Base-by-base conservation (phyloP, 2,329 filamentous ascomycete species). In the Calcarisporium arbuscula region DNA sequence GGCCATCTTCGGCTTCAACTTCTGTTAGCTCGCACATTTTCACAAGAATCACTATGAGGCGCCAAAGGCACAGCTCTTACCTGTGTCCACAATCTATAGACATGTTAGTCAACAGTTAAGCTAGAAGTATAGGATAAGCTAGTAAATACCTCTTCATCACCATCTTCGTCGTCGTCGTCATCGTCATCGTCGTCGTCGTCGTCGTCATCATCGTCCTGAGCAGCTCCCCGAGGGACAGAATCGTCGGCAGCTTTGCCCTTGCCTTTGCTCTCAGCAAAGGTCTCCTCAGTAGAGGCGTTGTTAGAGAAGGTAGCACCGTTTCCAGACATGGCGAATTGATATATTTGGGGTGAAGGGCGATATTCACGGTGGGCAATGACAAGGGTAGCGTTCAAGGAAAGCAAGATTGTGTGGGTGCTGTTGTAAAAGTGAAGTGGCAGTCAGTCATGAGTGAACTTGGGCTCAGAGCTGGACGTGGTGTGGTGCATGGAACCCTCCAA, bases 241-340 rank as follows among this genome's bases (percentile, higher is more conserved):
- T 73, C 63, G 46, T 65, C 62, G 32, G 67, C 56, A 32, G 77
- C 74, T 72, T 95, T 95, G 68, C 87, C 87, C 73, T 95, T 95
- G 64, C 85, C 86, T 74, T 94, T 94, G 60, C 70, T 65, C 52
- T 77, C 70, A 42, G 72, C 57, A 43, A 58, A 54, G 49, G 55
- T 50, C 45, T 52, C 56, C 43, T 58, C 56, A 34, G 50, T 42
- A 40, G 68, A 54, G 53, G 63, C 52, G 50, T 67, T 61, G 50
- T 66, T 53, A 36, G 70, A 62, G 54, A 67, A 56, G 43, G 66
- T 68, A 47, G 64, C 54, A 45, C 62, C 61, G 62, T 70, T 72
- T 46, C 15, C 62, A 52, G 70, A 60, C 70, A 77, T 50, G 36
- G 19, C 39, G 34, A n/a, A n/a, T n/a, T n/a, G n/a, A 17, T 8